Evolutionary conservation across 2,329 filamentous ascomycete genomes (phyloP), one percentile per base, ranked within the genome.

Genomic region (Fusarium devonianum): DNA sequence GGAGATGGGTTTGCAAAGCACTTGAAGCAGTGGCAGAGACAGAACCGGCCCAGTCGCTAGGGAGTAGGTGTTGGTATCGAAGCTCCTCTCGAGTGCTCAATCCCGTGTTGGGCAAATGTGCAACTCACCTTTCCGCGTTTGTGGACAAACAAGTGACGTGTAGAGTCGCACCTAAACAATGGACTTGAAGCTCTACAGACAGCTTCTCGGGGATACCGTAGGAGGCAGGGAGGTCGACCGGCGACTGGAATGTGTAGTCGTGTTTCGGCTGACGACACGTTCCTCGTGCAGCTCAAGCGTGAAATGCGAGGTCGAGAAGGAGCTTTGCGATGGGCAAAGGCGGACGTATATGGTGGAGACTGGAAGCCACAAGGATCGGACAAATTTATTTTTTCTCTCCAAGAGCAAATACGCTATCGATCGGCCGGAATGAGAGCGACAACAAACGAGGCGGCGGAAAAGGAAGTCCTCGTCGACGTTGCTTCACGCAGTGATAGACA

Each of bases 221-320:
- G 40, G 49, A 43, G 45, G 41, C 32, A 56, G 39, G 45, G 33
- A 59, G 42, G 63, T 65, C 63, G 63, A 50, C 63, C 63, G 42
- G 63, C 63, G 63, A 65, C 63, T 49, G 60, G 33, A 60, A 50
- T 25, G 39, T 36, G 48, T 21, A 53, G 51, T 58, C 50, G 43
- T 8, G 26, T 42, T 41, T 32, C 30, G 38, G 33, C 21, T 30
- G 34, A 49, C 47, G 48, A 52, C 49, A 47, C 26, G 37, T 45
- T 44, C 34, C 30, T 48, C 39, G 28, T 38, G 47, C 32, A 53
- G 42, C 16, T 42, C 25, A 44, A 44, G 40, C 23, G 34, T 37
- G 43, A 34, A 17, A 14, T 28, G 19, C 12, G 21, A 36, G 22
- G 19, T 53, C 18, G 11, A 29, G 12, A 25, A 35, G 11, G 19